phyloP scores from a whole-genome alignment of 2,329 filamentous ascomycete genomes.

The Cadophora malorum region DNA sequence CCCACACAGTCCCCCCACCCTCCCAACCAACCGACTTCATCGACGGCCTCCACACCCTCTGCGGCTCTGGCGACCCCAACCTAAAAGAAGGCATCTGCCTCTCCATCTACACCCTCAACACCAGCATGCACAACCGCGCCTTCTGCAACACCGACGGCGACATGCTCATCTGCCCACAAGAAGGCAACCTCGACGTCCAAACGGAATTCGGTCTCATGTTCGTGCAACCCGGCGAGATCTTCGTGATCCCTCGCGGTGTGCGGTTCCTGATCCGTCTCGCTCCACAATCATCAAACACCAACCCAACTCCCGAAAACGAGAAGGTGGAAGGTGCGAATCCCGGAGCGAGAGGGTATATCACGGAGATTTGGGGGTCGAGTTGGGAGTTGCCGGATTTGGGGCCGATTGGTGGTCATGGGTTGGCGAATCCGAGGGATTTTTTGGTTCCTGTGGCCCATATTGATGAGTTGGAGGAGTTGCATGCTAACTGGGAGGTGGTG shows the following conservation, averaged over 20 bases:
- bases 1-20: too few species aligned
- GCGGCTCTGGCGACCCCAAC: constrained; percentile 57
- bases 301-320: too few species aligned
- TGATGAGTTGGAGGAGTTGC: constrained; percentile 56
- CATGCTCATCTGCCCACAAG: constrained; percentile 67
- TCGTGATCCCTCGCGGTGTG: constrained; percentile 67
- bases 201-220: constrained; percentile 60
- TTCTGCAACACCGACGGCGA: constrained; percentile 67
- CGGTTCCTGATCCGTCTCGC: constrained; percentile 65
- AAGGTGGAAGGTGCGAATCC: constrained; percentile 39
- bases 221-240: constrained; percentile 69
- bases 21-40: constrained; percentile 57
- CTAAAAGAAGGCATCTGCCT: constrained; percentile 55
- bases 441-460: constrained; percentile 62
- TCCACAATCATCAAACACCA: too few species aligned
- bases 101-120: constrained; percentile 56
- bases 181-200: constrained; percentile 62
- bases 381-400: constrained; percentile 70
- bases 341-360: constrained; percentile 63
- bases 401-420: constrained; percentile 66
- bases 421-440: constrained; percentile 70
- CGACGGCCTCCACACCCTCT: constrained; percentile 56
- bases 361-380: constrained; percentile 68
- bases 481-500: constrained; percentile 58
- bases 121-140: constrained; percentile 52